Conservation (phyloP, 2,329 filamentous ascomycete genomes). For the Hypoxylon sp. region DNA sequence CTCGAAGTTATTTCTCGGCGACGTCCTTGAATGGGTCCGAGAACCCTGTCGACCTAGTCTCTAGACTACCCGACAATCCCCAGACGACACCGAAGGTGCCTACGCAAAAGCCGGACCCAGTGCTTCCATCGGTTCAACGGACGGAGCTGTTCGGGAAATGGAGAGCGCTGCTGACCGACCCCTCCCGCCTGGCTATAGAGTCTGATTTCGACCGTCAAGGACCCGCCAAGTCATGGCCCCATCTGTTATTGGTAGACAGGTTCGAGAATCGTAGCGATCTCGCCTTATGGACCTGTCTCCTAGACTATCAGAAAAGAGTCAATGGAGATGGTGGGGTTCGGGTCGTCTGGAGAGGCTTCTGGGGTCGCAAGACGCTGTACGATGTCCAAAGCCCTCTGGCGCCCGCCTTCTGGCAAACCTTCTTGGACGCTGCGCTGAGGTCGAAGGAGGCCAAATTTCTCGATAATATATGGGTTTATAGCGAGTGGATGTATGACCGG, state of each 20-base stretch:
- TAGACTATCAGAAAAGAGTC: constrained; percentile 53
- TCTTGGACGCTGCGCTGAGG: constrained; percentile 55
- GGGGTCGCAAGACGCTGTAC: constrained; percentile 54
- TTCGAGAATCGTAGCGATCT: constrained; percentile 51
- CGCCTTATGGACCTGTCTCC: constrained; percentile 52
- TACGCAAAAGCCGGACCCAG: constrained; percentile 26
- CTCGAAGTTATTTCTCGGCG: constrained; percentile 36
- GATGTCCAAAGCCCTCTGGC: constrained; percentile 48
- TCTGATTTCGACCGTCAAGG: constrained; percentile 53
- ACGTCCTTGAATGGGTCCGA: constrained; percentile 26
- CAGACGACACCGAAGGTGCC: constrained; percentile 6
- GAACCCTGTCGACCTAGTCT: constrained; percentile 38
- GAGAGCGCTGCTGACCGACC: constrained; percentile 47
- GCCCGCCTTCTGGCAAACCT: constrained; percentile 51
- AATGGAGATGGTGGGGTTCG: constrained; percentile 50
- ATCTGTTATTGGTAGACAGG: constrained; percentile 50
- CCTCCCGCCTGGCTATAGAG: constrained; percentile 51
- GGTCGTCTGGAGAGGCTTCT: constrained; percentile 53
- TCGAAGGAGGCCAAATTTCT: constrained; percentile 54
- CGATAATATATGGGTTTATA: constrained; percentile 57
- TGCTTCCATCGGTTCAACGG: constrained; percentile 42
- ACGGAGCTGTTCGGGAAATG: constrained; percentile 49
- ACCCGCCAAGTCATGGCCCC: constrained; percentile 45
- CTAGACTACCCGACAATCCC: constrained; percentile 31
- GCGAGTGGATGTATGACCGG: constrained; percentile 60